A percentile compares a stretch with the other conserved stretches of the same genome.
phyloP scores from a whole-genome alignment of 306 rosid genomes.

The Acacia acuminata region DNA sequence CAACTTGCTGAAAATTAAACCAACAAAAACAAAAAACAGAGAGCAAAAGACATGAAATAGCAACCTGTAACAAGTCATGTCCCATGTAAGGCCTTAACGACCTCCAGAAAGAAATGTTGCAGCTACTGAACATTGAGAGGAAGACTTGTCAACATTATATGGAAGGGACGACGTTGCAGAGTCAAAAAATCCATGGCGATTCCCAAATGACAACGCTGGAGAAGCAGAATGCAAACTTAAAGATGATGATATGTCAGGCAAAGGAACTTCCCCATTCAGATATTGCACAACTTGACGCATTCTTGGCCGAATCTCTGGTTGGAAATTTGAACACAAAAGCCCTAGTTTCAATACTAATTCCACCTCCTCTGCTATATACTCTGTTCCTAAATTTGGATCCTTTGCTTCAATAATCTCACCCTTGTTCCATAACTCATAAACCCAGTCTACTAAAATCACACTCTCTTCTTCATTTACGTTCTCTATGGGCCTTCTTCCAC shows the following conservation, averaged over 20 bases:
- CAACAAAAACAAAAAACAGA: neutral
- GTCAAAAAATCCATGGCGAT: conserved; percentile 10
- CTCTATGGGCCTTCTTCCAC: conserved; percentile 71
- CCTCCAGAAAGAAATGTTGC: conserved; percentile 54
- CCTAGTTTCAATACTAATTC: conserved; percentile 8
- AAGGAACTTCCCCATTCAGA: neutral
- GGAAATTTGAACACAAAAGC: neutral
- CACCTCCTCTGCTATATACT: neutral
- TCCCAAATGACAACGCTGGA: neutral
- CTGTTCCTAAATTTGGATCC: conserved; percentile 17
- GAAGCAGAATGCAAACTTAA: neutral
- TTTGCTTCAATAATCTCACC: conserved; percentile 49
- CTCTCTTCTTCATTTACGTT: conserved; percentile 25
- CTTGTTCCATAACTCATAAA: conserved; percentile 42
- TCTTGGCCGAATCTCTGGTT: neutral
- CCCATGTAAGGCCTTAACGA: conserved; percentile 29
- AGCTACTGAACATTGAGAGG: conserved; percentile 31
- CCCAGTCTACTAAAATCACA: conserved; percentile 55
- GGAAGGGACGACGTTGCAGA: conserved; percentile 39
- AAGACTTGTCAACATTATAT: conserved; percentile 27
- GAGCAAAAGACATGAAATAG: neutral
- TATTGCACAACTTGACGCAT: conserved; percentile 9
- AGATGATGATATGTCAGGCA: neutral
- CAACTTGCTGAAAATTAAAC: neutral
- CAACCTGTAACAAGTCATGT: neutral